Evolutionary conservation across 2,329 filamentous ascomycete genomes (phyloP).

Genomic region (Claviceps fusiformis): DNA sequence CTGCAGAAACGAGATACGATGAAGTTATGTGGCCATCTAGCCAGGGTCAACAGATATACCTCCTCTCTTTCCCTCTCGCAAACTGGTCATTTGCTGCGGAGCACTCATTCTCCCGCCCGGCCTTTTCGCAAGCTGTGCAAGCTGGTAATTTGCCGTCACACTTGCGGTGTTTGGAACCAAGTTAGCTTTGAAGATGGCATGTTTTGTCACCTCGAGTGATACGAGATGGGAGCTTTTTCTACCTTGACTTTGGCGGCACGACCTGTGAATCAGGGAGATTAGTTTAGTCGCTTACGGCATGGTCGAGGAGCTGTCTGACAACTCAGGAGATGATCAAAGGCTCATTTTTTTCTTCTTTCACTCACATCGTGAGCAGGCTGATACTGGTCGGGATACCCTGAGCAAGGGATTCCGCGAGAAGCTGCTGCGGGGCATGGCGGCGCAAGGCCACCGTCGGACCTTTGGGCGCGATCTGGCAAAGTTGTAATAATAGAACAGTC

Average conservation of each 20-base stretch:
- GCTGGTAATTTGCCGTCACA: slow-evolving; percentile 94
- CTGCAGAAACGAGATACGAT: background rate
- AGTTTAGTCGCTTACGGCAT: background rate
- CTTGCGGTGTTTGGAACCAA: slow-evolving; percentile 22
- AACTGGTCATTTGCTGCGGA: slow-evolving; percentile 94
- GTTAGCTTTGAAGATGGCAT: background rate
- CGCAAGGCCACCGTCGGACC: background rate
- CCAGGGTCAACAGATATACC: slow-evolving; percentile 29
- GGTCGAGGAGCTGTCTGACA: background rate
- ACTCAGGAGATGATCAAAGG: background rate
- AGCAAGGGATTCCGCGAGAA: slow-evolving; percentile 45
- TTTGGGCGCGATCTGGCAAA: background rate
- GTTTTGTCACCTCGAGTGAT: background rate
- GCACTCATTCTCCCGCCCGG: slow-evolving; percentile 73
- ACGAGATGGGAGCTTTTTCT: slow-evolving; percentile 7
- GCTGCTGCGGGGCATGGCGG: slow-evolving; percentile 30
- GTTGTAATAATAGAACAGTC: background rate
- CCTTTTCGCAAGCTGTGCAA: slow-evolving; percentile 89
- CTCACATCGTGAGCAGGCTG: slow-evolving; percentile 64
- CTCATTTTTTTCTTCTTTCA: slow-evolving; percentile 1
- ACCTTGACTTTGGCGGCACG: slow-evolving; percentile 89
- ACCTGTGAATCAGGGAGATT: slow-evolving; percentile 25
- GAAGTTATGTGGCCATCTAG: background rate
- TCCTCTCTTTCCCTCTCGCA: slow-evolving; percentile 86
- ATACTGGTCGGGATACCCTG: slow-evolving; percentile 65